Percentiles rank a stretch among this genome's conserved stretches.
Conservation (phyloP, 768 basidiomycete species). For the Sarcodon sp. region DNA sequence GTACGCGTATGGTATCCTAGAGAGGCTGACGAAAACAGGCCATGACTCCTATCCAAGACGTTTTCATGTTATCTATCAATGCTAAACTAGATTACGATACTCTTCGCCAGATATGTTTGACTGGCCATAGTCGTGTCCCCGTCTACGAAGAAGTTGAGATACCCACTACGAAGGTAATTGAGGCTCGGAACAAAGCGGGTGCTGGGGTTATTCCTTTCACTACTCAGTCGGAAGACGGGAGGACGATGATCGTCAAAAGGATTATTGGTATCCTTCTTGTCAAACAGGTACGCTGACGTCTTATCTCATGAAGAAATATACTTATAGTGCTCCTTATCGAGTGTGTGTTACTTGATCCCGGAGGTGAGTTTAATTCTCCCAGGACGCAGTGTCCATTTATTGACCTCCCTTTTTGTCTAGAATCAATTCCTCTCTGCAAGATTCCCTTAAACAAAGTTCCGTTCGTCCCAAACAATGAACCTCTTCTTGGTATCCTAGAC, state of each 20-base stretch:
- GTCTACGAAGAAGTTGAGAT: conserved; percentile 81
- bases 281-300: conserved; percentile 38
- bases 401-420: conserved; percentile 22
- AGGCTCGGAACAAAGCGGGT: conserved; percentile 1
- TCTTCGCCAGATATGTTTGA: conserved; percentile 63
- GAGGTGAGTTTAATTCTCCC: conserved; percentile 22
- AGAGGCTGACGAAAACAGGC: conserved; percentile 23
- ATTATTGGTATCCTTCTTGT: conserved; percentile 81
- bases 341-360: conserved; percentile 79
- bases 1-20: background rate
- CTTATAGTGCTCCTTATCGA: conserved; percentile 2
- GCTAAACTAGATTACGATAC: conserved; percentile 73
- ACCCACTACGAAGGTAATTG: conserved; percentile 18
- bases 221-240: conserved; percentile 7
- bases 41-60: conserved; percentile 69
- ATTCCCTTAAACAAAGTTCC: conserved; percentile 82
- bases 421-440: conserved; percentile 71
- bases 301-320: background rate
- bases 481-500: conserved; percentile 75
- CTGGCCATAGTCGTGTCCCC: conserved; percentile 78
- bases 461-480: conserved; percentile 77
- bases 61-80: conserved; percentile 85
- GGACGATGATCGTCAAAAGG: conserved; percentile 52
- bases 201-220: conserved; percentile 4
- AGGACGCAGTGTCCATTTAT: conserved; percentile 3